A percentile compares a stretch with the other conserved stretches of the same genome.
These are phyloP conservation scores for Curvularia sp. DNA, from an alignment of 2,329 filamentous ascomycete genomes.

Conservation along the genomic window DNA sequence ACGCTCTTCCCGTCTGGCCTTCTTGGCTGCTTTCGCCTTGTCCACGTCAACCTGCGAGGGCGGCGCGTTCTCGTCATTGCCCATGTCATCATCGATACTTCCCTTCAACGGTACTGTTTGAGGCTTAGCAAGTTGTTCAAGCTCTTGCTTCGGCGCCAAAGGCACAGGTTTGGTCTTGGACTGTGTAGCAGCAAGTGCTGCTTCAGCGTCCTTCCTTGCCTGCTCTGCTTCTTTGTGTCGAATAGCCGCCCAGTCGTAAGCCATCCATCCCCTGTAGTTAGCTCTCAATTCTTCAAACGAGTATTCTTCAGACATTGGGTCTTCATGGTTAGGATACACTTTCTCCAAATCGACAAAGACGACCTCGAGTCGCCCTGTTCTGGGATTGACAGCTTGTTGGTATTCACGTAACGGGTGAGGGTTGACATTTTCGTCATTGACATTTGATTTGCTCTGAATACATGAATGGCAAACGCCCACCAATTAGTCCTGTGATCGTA, in stretches of 20 bases:
- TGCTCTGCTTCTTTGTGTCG: slow-evolving; percentile 38
- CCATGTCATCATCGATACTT: slow-evolving; percentile 41
- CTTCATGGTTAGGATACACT: slow-evolving; percentile 79
- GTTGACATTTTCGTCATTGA: slow-evolving; percentile 47
- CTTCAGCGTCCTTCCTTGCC: slow-evolving; percentile 38
- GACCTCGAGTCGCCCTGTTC: slow-evolving; percentile 82
- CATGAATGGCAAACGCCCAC: slow-evolving; percentile 58
- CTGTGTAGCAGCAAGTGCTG: slow-evolving; percentile 19
- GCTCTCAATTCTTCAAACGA: slow-evolving; percentile 94
- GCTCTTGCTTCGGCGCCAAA: slow-evolving; percentile 28
- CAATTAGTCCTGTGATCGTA: slow-evolving; percentile 83
- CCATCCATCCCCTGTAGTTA: slow-evolving; percentile 71
- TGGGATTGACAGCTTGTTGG: slow-evolving; percentile 82
- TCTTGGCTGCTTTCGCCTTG: slow-evolving; percentile 64
- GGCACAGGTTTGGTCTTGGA: slow-evolving; percentile 23
- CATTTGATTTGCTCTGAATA: slow-evolving; percentile 59
- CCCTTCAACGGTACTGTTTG: slow-evolving; percentile 47
- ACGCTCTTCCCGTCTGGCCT: slow-evolving; percentile 57
- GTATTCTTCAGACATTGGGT: slow-evolving; percentile 72
- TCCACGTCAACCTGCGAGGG: slow-evolving; percentile 58
- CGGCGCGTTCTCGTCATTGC: slow-evolving; percentile 58
- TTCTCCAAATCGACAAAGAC: slow-evolving; percentile 87
- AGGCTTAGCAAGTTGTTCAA: slow-evolving; percentile 27
- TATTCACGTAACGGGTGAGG: slow-evolving; percentile 74
- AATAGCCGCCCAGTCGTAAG: slow-evolving; percentile 60